Evolutionary conservation across 352 stramenopile genomes (phyloP), one percentile per base, ranked within the genome.

Genomic region (Globisporangium yorkense): DNA sequence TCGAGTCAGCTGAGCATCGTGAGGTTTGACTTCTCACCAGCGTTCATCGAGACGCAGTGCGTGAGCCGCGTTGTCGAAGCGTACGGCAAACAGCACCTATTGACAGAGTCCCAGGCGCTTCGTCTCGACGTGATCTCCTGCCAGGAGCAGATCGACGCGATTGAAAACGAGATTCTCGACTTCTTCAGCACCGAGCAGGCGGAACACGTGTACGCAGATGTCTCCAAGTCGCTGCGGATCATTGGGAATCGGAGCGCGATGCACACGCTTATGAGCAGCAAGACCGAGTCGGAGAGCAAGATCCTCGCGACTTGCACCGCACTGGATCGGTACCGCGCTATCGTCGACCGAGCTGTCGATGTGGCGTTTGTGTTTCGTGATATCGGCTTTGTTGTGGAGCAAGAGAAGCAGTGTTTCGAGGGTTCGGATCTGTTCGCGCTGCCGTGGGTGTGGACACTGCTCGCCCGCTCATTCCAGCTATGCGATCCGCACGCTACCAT

Each of bases 131-230:
- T 69, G 39, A 45, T 85, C 3, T 50, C 71, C 15, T 84, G 66
- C 31, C 66, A 86, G 6, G 72, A 87, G 40, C 80, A 90, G 51
- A 74, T 83, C 5, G 66, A 74, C 16, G 69, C 66, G 0, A 67
- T 90, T 4, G 80, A 90, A 53, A 72, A 78, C 50, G 75, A 90
- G 18, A 55, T 90, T 4, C 57, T 90, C 4, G 75, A 83, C 8
- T 86, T 88, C 37, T 78, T 90, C 21, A 71, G 65, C 37, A 59
- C 64, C 0, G 70, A 87, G 31, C 54, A 75, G 2, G 59, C 74
- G 0, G 62, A 66, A 5, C 16, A 62, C 0, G 67, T 88, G 8
- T 88, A 82, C 44, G 43, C 49, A 0, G 80, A 90, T 18, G 71
- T 67, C 3, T 60, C 75, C 0, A 87, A 87, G 54, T 63, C 68